phyloP scores from a whole-genome alignment of 75 land plant species.

The Ceratopteris richardii region DNA sequence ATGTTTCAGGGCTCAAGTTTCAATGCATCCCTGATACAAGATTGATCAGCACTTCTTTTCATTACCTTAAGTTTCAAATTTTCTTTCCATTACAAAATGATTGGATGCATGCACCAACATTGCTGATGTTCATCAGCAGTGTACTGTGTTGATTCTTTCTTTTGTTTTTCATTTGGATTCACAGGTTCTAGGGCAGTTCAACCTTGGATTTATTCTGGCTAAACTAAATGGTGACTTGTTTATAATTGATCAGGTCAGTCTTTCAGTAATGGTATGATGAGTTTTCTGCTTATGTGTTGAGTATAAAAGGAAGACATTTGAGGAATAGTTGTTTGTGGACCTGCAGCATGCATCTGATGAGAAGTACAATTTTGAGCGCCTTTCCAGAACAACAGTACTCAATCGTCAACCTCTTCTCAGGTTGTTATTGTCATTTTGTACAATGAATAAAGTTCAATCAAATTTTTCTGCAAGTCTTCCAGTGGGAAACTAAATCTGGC shows the following conservation, averaged over 20 bases:
- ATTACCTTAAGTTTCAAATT: too few relatives aligned
- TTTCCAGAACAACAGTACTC: conserved; percentile 72
- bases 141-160: too few relatives aligned
- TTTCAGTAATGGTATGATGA: neutral
- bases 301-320: too few relatives aligned
- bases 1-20: too few relatives aligned
- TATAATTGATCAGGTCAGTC: conserved; percentile 83
- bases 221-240: conserved; percentile 73
- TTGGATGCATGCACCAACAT: too few relatives aligned
- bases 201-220: conserved; percentile 90
- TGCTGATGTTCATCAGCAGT: too few relatives aligned
- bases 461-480: too few relatives aligned
- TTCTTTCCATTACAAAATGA: too few relatives aligned
- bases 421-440: conserved; percentile 12
- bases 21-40: too few relatives aligned
- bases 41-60: too few relatives aligned
- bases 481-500: too few relatives aligned
- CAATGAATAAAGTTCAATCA: neutral
- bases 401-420: conserved; percentile 83
- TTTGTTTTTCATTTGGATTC: neutral
- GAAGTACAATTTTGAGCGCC: conserved; percentile 87
- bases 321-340: neutral
- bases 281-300: neutral
- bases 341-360: conserved; percentile 98
- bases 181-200: conserved; percentile 94